phyloP scores from a whole-genome alignment of 139 green algal genomes.

The Monoraphidium neglectum region DNA sequence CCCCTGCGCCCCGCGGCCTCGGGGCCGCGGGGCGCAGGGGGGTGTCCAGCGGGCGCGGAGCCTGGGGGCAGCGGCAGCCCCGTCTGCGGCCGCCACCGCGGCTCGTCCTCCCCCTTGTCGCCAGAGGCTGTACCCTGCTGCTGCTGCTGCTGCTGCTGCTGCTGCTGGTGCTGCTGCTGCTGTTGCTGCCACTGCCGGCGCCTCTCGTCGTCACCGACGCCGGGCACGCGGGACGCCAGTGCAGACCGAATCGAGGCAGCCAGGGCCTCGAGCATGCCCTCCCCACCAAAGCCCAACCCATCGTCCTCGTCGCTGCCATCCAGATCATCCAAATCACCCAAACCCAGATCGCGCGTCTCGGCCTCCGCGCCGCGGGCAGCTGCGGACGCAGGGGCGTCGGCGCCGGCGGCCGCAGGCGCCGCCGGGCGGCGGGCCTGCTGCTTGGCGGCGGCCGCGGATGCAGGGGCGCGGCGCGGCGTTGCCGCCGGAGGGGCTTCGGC shows the following conservation, averaged over 20 bases:
- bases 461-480: not conserved
- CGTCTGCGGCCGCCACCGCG: too few relatives aligned
- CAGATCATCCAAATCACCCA: not conserved
- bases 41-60: too few relatives aligned
- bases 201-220: not conserved
- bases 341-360: not conserved
- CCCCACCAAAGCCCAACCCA: slow-evolving; percentile 13
- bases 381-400: not conserved
- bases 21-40: too few relatives aligned
- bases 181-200: not conserved
- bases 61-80: too few relatives aligned
- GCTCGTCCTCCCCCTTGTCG: too few relatives aligned
- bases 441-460: not conserved
- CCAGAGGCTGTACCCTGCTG: not conserved
- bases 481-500: not conserved
- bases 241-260: slow-evolving; percentile 23
- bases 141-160: not conserved
- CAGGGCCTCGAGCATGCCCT: slow-evolving; percentile 15
- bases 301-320: slow-evolving; percentile 7
- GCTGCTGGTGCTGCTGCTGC: slow-evolving; percentile 15
- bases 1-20: not conserved
- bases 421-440: not conserved
- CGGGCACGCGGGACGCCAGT: not conserved
- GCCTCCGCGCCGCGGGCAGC: not conserved
- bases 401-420: not conserved